Percentiles rank a stretch among this genome's conserved stretches.
Evolutionary conservation across 208 protist genomes (phyloP).

Genomic region (Leishmania arabica): DNA sequence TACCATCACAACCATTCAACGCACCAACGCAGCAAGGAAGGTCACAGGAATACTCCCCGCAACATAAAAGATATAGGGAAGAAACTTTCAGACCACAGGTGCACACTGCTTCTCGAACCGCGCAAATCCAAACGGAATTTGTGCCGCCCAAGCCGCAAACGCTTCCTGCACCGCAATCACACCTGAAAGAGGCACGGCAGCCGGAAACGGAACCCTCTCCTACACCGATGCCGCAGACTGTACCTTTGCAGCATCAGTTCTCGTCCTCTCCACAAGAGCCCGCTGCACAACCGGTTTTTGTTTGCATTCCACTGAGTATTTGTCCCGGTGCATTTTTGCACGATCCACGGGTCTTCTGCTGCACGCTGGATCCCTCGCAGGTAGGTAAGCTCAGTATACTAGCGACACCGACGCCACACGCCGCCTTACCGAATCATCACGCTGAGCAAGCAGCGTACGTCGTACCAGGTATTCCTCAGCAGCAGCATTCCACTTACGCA

Average conservation of each 20-base stretch:
- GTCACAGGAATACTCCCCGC: not conserved
- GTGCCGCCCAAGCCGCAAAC: not conserved
- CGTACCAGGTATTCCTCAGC: not conserved
- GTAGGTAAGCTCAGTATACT: constrained; percentile 38
- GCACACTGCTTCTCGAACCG: not conserved
- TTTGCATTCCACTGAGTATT: constrained; percentile 63
- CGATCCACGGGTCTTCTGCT: constrained; percentile 67
- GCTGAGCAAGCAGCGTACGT: not conserved
- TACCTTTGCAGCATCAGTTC: not conserved
- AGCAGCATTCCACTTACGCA: not conserved
- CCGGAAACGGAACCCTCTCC: not conserved
- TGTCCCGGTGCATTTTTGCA: constrained; percentile 55
- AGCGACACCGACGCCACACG: not conserved
- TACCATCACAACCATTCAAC: not conserved
- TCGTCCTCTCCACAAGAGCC: not conserved
- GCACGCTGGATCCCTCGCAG: constrained; percentile 42
- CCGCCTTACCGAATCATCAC: not conserved
- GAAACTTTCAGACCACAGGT: not conserved
- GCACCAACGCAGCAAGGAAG: not conserved
- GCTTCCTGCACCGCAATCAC: not conserved
- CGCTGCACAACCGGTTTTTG: constrained; percentile 27
- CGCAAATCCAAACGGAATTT: not conserved
- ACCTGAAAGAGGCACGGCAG: not conserved
- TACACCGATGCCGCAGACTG: not conserved
- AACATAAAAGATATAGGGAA: not conserved